These are phyloP conservation scores for Arthrobotrys musiformis DNA, from an alignment of 2,329 filamentous ascomycete genomes.

Conservation along the genomic window DNA sequence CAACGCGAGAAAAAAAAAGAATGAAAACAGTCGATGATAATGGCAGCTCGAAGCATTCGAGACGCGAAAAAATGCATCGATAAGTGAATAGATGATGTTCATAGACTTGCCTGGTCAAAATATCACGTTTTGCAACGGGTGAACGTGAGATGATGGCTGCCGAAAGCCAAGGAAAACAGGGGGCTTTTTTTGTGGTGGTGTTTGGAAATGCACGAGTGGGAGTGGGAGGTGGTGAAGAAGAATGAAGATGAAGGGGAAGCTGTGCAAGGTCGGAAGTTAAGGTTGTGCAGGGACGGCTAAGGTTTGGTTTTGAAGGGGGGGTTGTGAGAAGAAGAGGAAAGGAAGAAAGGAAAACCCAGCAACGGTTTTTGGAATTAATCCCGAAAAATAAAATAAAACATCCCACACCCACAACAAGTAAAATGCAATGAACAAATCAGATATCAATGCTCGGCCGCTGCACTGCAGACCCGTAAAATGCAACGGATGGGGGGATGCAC, in stretches of 20 bases:
- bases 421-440: conserved; percentile 54
- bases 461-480: conserved; percentile 8
- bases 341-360: conserved; percentile 21
- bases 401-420: conserved; percentile 54
- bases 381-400: conserved; percentile 40
- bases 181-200: not conserved
- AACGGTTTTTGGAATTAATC: conserved; percentile 35
- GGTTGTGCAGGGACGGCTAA: conserved; percentile 2
- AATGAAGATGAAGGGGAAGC: conserved; percentile 22
- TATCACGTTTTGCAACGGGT: conserved; percentile 34
- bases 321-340: conserved; percentile 25
- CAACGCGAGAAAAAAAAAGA: conserved; percentile 44
- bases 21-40: conserved; percentile 50
- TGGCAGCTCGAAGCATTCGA: conserved; percentile 34
- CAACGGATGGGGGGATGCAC: conserved; percentile 9
- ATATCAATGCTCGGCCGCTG: conserved; percentile 24
- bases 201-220: conserved; percentile 1
- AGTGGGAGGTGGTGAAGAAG: conserved; percentile 17
- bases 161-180: conserved; percentile 6
- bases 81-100: conserved; percentile 8
- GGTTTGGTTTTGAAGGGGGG: conserved; percentile 14
- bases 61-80: conserved; percentile 50
- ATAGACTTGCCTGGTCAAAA: conserved; percentile 7
- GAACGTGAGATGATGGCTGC: conserved; percentile 12
- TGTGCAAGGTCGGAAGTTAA: conserved; percentile 24